Base-by-base conservation (phyloP, 179 eudicot species). In the Heliamphora pulchella region DNA sequence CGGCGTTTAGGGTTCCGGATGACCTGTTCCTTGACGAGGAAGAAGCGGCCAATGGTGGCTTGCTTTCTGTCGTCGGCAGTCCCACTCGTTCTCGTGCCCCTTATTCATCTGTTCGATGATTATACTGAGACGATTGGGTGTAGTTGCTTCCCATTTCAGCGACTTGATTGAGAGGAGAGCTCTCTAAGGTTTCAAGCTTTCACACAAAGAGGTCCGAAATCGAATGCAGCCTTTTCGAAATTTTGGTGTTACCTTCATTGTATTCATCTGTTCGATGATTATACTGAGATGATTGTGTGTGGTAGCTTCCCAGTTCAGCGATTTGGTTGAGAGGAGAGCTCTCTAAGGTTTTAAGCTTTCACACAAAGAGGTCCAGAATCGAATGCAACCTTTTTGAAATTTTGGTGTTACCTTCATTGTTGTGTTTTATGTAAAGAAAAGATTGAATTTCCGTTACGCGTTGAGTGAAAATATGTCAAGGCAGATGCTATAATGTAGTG, bases 21-120 rank as follows among this genome's bases (percentile, higher is more conserved):
- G 94, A 94, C 74, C 75, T 85, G 89, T 91, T 88, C 51, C 74
- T 89, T 10, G 86, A 87, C 54, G 92, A 89, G 59, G 88, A 85
- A 0, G 89, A 86, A 8, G 86, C 84, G 18, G 81, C 69, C 6
- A 83, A 63, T 67, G 86, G 85, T 9, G 87, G 91, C 3, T 81
- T 89, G 82, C 72, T 85, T 61, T 83, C 89, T 8, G 86, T 83
- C 53, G 86, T 76, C 59, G 87, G 83, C 50, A 84, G 83, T 77
- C 71, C 78, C 15, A 22, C 44, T n/a, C 70, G 79, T 57, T 5
- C 0, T 8, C 61, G 61, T 57, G 61, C 61, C 61, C 61, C 10
- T 57, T 14, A 57, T 57, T 57, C 61, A 9, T 13, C 14, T 57
- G 61, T 74, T 73, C 76, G 61, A 31, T 73, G 62, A 73, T 73